Base-by-base conservation (phyloP, 2,329 filamentous ascomycete species). In the Daldinia eschscholtzii region DNA sequence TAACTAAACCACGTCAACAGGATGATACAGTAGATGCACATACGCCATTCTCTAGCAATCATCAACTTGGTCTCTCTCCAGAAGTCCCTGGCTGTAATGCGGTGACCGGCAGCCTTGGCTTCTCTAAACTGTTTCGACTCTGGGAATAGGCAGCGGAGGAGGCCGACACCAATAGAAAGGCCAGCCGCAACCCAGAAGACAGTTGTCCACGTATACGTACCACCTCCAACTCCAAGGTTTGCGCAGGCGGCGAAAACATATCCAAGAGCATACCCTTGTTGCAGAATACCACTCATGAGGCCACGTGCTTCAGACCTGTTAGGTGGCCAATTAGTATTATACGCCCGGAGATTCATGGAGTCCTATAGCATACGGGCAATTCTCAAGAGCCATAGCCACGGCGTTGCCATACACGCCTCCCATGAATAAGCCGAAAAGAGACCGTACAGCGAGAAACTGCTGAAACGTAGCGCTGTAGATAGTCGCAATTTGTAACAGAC, bases 391-490 rank as follows among this genome's bases (percentile, higher is more conserved):
- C 88, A 93, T 94, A 56, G 91, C 91, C 50, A 92, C 90, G 39
- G 91, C 91, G 74, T 93, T 93, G 39, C 92, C 92, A 78, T 93
- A 93, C 12, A 94, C 89, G 73, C 92, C 92, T 41, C 92, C 92
- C 92, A 94, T 94, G 79, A 93, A 92, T 12, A 94, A 82, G 20
- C 92, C 92, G 74, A 93, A 94, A 12, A 93, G 80, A 68, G 88
- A 88, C 57, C 92, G 85, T 0, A 93, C 91, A 7, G 88, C 91
- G n/a, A 94, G 81, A 78, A 94, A 94, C 74, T 93, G 87, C 61
- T 86, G 79, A 77, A 93, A 96, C 0, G 90, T 94, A 0, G 78
- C 75, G 76, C 88, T 87, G 81, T 93, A 96, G 73, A 93, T 93
- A 18, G 93, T 96, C 26, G 89, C 92, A 65, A 94, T 87, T 77